A percentile compares a stretch with the other conserved stretches of the same genome.
phyloP scores from a whole-genome alignment of 306 rosid species.

The Quercus rubra region DNA sequence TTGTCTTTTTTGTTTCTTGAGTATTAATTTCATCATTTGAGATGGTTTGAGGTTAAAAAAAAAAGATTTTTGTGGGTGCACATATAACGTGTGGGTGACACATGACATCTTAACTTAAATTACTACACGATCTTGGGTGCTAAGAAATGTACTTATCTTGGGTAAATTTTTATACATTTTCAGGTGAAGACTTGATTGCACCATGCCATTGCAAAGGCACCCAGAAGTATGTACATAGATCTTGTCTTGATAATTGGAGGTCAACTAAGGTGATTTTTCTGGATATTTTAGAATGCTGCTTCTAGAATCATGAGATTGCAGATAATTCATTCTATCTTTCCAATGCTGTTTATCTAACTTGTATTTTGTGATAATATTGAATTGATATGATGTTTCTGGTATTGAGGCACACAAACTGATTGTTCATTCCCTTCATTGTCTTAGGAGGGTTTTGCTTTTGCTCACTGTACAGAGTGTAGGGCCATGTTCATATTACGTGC shows the following conservation, averaged over 20 bases:
- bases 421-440: conserved; percentile 19
- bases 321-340: neutral
- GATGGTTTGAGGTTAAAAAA: conserved; percentile 1
- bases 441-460: conserved; percentile 98
- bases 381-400: neutral
- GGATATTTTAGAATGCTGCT: neutral
- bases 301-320: conserved; percentile 4
- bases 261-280: conserved; percentile 72
- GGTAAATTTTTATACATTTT: conserved; percentile 10
- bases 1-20: conserved; percentile 15
- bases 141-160: neutral
- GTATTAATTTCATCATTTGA: conserved; percentile 12
- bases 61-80: neutral
- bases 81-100: neutral
- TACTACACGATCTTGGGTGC: neutral
- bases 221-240: conserved; percentile 88
- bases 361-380: neutral
- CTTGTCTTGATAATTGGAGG: conserved; percentile 98
- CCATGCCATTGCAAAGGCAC: conserved; percentile 99
- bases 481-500: conserved; percentile 85
- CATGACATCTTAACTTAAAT: neutral
- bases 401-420: conserved; percentile 12
- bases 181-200: conserved; percentile 94
- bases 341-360: neutral
- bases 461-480: conserved; percentile 98